Evolutionary conservation across 176 grass and related monocot genomes (phyloP), one percentile per base, ranked within the genome.

Genomic region (Bolboschoenus planiculmis): DNA sequence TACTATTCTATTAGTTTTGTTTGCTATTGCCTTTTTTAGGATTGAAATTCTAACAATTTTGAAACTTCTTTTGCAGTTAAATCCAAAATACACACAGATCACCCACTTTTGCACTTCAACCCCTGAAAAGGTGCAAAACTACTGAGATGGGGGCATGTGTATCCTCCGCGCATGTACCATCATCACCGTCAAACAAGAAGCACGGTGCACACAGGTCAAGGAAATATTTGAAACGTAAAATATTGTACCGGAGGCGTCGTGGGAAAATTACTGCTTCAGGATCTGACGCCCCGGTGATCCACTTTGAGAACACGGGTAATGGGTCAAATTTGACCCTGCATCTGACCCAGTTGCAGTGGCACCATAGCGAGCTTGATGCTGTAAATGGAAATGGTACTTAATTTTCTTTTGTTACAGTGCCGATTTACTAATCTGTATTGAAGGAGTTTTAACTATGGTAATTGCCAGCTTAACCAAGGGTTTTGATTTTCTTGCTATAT

Each of bases 301-400:
- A 87, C 1, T 10, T 71, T 20, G 85, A 87, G 63, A 63, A 95
- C 73, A 83, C 80, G 65, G 86, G 87, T 5, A 86, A 92, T 84
- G 86, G 84, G 54, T 89, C 92, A 3, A 95, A 95, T 36, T 53
- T 99, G 21, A 94, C 88, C 30, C 90, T 97, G 66, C 92, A 94
- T 83, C 95, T 92, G 40, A 94, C 92, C 9, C 90, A 97, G 57
- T 51, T 97, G 84, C 95, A 94, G 43, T 97, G 92, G 92, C 92
- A 92, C 89, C 92, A 97, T 39, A 95, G 90, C 37, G 88, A 99
- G 57, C 75, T 91, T n/a, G 89, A 93, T 54, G 76, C 87, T 13
- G 85, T 90, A 78, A 90, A 92, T 87, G 95, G 92, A 87, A 93
- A 82, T 53, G 89, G 91, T 97, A 91, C 83, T 29, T 73, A 24